These are phyloP conservation scores for Neofusicoccum kwambonambiense DNA, from an alignment of 2,329 filamentous ascomycete species.

Conservation along the genomic window DNA sequence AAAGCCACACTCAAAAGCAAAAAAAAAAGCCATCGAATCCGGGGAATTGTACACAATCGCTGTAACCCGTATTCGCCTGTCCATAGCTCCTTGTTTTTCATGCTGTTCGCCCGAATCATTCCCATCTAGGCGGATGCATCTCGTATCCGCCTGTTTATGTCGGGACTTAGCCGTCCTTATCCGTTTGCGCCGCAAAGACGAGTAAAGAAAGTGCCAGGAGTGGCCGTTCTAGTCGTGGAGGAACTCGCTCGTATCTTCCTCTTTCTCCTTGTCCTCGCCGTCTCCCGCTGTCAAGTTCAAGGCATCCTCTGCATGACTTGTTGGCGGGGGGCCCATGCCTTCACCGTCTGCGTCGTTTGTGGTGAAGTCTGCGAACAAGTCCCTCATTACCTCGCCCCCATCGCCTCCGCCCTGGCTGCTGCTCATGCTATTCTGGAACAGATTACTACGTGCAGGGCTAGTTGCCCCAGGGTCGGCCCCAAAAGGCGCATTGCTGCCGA, in stretches of 20 bases:
- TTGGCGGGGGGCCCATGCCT: slow-evolving; percentile 12
- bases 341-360: slow-evolving; percentile 16
- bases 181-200: slow-evolving; percentile 14
- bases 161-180: neutral
- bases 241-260: slow-evolving; percentile 10
- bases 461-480: slow-evolving; percentile 23
- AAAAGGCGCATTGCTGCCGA: slow-evolving; percentile 30
- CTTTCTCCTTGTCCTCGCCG: slow-evolving; percentile 19
- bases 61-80: neutral
- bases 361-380: slow-evolving; percentile 18
- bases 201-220: neutral
- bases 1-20: neutral
- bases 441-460: slow-evolving; percentile 33
- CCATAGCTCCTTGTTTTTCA: slow-evolving; percentile 8
- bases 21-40: slow-evolving; percentile 12
- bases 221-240: slow-evolving; percentile 3
- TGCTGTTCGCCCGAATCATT: neutral
- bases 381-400: neutral
- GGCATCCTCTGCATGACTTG: slow-evolving; percentile 38
- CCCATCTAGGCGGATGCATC: neutral
- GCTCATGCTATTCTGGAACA: slow-evolving; percentile 36
- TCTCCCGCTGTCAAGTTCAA: slow-evolving; percentile 36
- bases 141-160: neutral
- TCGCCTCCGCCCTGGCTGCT: slow-evolving; percentile 27
- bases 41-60: slow-evolving; percentile 7